phyloP scores from a whole-genome alignment of 345 rosid genomes.

The Camelina hispida region DNA sequence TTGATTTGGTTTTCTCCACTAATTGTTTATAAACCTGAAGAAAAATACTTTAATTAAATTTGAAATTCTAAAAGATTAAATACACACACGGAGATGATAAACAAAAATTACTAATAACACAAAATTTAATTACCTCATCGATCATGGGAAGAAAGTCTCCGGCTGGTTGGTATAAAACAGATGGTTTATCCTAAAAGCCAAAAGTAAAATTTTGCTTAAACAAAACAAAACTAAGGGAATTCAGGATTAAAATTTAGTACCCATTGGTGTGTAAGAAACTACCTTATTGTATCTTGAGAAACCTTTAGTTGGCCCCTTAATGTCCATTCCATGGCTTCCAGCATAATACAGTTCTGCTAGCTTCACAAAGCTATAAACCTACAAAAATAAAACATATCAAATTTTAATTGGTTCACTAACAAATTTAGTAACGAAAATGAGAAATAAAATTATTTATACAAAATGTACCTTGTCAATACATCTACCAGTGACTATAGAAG shows the following conservation, averaged over 20 bases:
- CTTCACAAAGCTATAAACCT: slow-evolving; percentile 88
- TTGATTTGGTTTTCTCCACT: slow-evolving; percentile 71
- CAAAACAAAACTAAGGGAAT: not conserved
- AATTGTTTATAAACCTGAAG: slow-evolving; percentile 62
- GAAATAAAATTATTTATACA: not conserved
- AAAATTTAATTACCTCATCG: slow-evolving; percentile 62
- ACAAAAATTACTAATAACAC: not conserved
- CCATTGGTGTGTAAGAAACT: not conserved
- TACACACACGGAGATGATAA: not conserved
- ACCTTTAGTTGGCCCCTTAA: slow-evolving; percentile 79
- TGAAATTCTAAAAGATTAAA: not conserved
- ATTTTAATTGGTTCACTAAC: not conserved
- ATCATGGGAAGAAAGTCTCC: slow-evolving; percentile 87
- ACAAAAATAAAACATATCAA: not conserved
- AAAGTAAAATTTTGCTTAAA: not conserved
- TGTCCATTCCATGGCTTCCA: slow-evolving; percentile 99
- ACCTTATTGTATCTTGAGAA: slow-evolving; percentile 60
- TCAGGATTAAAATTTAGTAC: slow-evolving; percentile 38
- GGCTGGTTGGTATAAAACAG: slow-evolving; percentile 85
- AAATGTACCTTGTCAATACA: slow-evolving; percentile 83
- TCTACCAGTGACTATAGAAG: slow-evolving; percentile 95
- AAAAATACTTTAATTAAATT: not conserved
- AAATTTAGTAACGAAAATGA: not conserved
- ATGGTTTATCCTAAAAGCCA: slow-evolving; percentile 51
- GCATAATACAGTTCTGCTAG: slow-evolving; percentile 90